A percentile compares a stretch with the other conserved stretches of the same genome.
Conservation (phyloP, 73 alveolate species). For the Tetrahymena borealis region DNA sequence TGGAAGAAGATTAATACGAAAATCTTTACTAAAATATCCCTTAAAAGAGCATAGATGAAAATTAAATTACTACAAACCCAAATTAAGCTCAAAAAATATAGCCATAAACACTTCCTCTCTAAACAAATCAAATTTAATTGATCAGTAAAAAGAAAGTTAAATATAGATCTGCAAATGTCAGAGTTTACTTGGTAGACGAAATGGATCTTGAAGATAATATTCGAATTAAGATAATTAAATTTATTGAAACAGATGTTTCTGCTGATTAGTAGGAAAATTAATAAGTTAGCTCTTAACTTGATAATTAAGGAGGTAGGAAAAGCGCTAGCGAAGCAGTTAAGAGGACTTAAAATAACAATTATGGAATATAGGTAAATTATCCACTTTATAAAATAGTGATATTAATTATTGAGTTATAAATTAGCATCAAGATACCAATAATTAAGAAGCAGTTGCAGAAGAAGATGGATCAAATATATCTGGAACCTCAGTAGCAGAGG, state of each 20-base stretch:
- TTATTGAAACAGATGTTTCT: background rate
- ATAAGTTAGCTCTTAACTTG: background rate
- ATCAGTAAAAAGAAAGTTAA: background rate
- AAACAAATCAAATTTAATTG: background rate
- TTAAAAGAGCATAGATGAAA: background rate
- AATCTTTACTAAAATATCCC: background rate
- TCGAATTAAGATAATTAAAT: background rate
- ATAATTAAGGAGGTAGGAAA: background rate
- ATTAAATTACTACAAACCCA: background rate
- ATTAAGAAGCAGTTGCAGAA: background rate
- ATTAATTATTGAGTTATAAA: background rate
- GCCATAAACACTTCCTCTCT: too few relatives aligned
- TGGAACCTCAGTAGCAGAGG: slow-evolving; percentile 39
- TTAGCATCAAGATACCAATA: background rate
- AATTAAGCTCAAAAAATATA: background rate
- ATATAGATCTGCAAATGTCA: background rate
- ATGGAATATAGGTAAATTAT: too few relatives aligned
- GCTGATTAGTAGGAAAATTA: background rate
- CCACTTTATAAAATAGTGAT: too few relatives aligned
- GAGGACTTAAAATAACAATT: background rate
- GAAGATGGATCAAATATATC: slow-evolving; percentile 36
- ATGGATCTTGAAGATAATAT: background rate
- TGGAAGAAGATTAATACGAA: background rate
- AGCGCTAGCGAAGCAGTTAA: background rate
- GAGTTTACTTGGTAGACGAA: background rate